Percentiles rank a stretch among this genome's conserved stretches.
phyloP scores from a whole-genome alignment of 805 yeast species.

The Nakazawaea molendinolei region DNA sequence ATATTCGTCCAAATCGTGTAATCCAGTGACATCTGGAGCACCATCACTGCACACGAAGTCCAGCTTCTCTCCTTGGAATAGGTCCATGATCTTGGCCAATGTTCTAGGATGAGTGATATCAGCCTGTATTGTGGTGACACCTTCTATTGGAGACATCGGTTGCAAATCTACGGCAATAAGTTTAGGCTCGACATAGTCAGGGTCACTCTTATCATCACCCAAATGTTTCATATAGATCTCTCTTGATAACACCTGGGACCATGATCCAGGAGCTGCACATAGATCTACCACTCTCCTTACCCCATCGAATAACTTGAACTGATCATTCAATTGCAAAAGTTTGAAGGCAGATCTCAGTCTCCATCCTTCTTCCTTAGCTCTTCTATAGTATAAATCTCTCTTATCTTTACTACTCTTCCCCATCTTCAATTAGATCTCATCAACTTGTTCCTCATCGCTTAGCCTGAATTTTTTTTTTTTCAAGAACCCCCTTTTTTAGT shows the following conservation, averaged over 20 bases:
- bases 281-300: constrained; percentile 85
- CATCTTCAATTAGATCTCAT: constrained; percentile 36
- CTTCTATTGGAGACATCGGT: constrained; percentile 94
- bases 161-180: constrained; percentile 94
- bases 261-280: constrained; percentile 98
- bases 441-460: background rate
- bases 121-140: constrained; percentile 88
- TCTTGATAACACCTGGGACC: constrained; percentile 91
- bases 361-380: constrained; percentile 98
- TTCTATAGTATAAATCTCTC: constrained; percentile 84
- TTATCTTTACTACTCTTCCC: constrained; percentile 95
- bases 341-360: constrained; percentile 96
- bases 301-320: constrained; percentile 72
- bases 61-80: constrained; percentile 88
- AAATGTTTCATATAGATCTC: constrained; percentile 42
- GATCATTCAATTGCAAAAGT: constrained; percentile 82
- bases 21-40: constrained; percentile 97
- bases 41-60: constrained; percentile 97
- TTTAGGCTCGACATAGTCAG: constrained; percentile 40
- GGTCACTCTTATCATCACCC: constrained; percentile 22
- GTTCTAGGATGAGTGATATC: constrained; percentile 97
- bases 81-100: constrained; percentile 60
- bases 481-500: too few relatives aligned
- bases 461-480: constrained; percentile 2
- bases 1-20: constrained; percentile 94